Evolutionary conservation across 2,329 filamentous ascomycete genomes (phyloP).

Genomic region (Fusarium praegraminearum): DNA sequence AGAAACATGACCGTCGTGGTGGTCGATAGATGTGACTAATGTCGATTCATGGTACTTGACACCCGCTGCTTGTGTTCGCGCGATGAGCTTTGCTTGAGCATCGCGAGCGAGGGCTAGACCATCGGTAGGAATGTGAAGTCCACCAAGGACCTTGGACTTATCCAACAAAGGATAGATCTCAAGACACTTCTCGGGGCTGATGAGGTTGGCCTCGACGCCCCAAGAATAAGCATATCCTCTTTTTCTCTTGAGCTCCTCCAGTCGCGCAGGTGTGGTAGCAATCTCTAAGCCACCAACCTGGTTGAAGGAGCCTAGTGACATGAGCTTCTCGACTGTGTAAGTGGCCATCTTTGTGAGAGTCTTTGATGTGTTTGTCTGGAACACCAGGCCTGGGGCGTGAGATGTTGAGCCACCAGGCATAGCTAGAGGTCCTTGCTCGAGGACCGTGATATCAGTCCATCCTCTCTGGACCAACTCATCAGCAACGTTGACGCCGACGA

Average conservation of each 20-base stretch:
- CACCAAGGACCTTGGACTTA: constrained; percentile 65
- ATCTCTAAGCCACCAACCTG: constrained; percentile 73
- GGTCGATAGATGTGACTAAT: constrained; percentile 68
- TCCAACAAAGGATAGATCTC: constrained; percentile 67
- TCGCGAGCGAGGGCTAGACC: constrained; percentile 70
- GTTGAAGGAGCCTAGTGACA: constrained; percentile 70
- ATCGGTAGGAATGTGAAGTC: constrained; percentile 70
- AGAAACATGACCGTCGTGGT: constrained; percentile 62
- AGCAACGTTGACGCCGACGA: constrained; percentile 72
- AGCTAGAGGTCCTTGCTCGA: constrained; percentile 72
- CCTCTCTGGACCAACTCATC: constrained; percentile 72
- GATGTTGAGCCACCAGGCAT: constrained; percentile 75
- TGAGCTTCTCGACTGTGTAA: constrained; percentile 72
- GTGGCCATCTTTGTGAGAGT: constrained; percentile 69
- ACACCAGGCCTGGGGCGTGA: constrained; percentile 73
- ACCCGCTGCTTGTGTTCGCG: constrained; percentile 67
- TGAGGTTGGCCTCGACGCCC: constrained; percentile 67
- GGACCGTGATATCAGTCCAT: constrained; percentile 72
- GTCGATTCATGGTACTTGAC: constrained; percentile 69
- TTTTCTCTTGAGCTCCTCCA: constrained; percentile 72
- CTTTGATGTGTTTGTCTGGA: constrained; percentile 70
- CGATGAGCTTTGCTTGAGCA: constrained; percentile 71
- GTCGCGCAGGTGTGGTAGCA: constrained; percentile 68
- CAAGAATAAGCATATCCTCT: constrained; percentile 71
- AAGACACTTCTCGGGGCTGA: constrained; percentile 65